Evolutionary conservation across 768 basidiomycete species (phyloP).

Genomic region (Phaeotremella skinneri): DNA sequence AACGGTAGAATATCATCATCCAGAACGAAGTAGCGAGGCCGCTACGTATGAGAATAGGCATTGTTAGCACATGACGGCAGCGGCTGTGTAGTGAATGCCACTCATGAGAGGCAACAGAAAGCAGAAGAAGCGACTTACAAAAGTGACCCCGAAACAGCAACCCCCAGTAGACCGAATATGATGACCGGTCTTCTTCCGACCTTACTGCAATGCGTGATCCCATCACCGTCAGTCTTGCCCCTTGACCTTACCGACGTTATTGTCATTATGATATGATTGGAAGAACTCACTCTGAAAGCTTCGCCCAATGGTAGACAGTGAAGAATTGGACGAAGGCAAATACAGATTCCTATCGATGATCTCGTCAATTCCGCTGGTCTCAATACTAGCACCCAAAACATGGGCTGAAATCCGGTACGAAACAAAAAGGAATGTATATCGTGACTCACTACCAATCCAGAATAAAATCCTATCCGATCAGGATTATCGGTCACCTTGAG

Average conservation of each 20-base stretch:
- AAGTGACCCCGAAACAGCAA: slow-evolving; percentile 45
- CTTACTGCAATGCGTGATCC: slow-evolving; percentile 28
- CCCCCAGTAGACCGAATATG: slow-evolving; percentile 43
- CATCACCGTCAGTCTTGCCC: neutral
- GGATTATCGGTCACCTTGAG: slow-evolving; percentile 45
- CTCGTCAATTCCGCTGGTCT: neutral
- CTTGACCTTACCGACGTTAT: slow-evolving; percentile 2
- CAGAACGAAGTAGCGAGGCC: slow-evolving; percentile 45
- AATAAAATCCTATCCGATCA: slow-evolving; percentile 50
- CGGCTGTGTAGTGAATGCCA: neutral
- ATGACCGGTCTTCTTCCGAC: slow-evolving; percentile 51
- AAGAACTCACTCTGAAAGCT: slow-evolving; percentile 48
- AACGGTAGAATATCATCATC: slow-evolving; percentile 45
- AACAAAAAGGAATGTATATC: neutral
- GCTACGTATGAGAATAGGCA: slow-evolving; percentile 17
- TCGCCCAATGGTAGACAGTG: slow-evolving; percentile 52
- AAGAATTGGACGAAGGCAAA: slow-evolving; percentile 52
- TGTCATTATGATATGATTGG: neutral
- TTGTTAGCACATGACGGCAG: neutral
- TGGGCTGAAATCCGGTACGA: neutral
- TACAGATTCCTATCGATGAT: slow-evolving; percentile 39
- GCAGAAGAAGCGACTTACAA: slow-evolving; percentile 33
- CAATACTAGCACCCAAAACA: neutral
- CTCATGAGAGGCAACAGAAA: neutral
- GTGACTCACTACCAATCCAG: slow-evolving; percentile 48